Percentiles rank a stretch among this genome's conserved stretches.
Evolutionary conservation across 257 asterid species (phyloP).

Genomic region (Nicotiana noctiflora): DNA sequence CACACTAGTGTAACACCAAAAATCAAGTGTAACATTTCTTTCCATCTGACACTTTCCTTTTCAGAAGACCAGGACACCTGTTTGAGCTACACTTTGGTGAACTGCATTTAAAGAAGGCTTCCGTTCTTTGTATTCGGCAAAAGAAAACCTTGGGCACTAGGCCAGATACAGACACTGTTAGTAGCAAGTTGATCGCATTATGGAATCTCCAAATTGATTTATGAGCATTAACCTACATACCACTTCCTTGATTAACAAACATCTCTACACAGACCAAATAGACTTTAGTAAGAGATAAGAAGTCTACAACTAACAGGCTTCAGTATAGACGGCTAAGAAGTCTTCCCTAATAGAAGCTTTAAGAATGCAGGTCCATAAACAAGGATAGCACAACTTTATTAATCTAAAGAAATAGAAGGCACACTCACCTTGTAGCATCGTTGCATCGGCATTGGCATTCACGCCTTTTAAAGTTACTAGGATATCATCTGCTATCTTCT

Average conservation of each 20-base stretch:
- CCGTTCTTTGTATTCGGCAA: background rate
- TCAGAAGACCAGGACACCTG: background rate
- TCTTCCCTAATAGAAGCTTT: background rate
- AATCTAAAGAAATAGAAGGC: background rate
- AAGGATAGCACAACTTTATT: background rate
- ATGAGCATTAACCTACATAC: background rate
- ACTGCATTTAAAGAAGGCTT: background rate
- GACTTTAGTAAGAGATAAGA: background rate
- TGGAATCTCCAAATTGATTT: background rate
- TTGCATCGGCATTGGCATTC: constrained; percentile 43
- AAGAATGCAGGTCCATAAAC: background rate
- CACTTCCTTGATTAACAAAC: background rate
- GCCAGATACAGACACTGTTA: background rate
- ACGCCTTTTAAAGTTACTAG: constrained; percentile 46
- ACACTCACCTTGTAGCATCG: constrained; percentile 53
- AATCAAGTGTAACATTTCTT: background rate
- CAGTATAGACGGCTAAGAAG: background rate
- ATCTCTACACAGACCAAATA: background rate
- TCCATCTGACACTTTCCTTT: background rate
- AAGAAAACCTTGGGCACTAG: background rate
- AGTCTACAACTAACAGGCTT: background rate
- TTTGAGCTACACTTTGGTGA: background rate
- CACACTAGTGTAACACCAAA: background rate
- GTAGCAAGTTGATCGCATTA: background rate
- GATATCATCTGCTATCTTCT: constrained; percentile 53